Conservation (phyloP, 169 alveolate species). For the Plasmodium inui region DNA sequence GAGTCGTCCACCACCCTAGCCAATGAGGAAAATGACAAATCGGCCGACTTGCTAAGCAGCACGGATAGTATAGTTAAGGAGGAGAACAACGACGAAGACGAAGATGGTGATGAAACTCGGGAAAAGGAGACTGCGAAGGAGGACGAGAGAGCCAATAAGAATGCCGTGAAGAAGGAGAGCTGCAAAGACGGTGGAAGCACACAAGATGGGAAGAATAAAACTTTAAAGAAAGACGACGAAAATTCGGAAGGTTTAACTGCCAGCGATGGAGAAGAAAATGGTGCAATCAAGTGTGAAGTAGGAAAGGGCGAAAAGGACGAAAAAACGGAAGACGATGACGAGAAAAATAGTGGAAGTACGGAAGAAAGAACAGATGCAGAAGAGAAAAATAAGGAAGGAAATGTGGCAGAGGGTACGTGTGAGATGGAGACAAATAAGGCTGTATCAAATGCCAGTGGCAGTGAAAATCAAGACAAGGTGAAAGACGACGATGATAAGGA, state of each 20-base stretch:
- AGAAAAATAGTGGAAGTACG: not conserved
- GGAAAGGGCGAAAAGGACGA: conserved; percentile 22
- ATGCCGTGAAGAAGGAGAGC: conserved; percentile 65
- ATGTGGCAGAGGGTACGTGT: not conserved
- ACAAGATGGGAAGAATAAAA: conserved; percentile 14
- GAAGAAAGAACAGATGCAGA: conserved; percentile 1
- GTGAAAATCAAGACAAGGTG: conserved; percentile 12
- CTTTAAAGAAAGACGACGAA: conserved; percentile 31
- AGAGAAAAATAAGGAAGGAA: conserved; percentile 30
- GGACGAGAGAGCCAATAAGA: not conserved
- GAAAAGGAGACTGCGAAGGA: not conserved
- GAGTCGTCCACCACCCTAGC: conserved; percentile 1
- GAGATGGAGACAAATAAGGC: not conserved
- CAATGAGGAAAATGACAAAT: conserved; percentile 32
- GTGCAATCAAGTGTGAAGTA: conserved; percentile 9
- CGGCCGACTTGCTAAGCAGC: not conserved
- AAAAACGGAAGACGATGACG: conserved; percentile 24
- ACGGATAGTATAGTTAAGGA: conserved; percentile 7
- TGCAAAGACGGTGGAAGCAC: conserved; percentile 19
- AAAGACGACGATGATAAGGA: conserved; percentile 39
- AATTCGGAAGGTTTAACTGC: conserved; percentile 5
- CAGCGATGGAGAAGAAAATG: conserved; percentile 6
- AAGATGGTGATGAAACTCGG: not conserved
- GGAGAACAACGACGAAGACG: not conserved
- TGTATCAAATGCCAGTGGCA: not conserved